Evolutionary conservation across 2,329 filamentous ascomycete genomes (phyloP), one percentile per base, ranked within the genome.

Genomic region (Plenodomus biglobosus): DNA sequence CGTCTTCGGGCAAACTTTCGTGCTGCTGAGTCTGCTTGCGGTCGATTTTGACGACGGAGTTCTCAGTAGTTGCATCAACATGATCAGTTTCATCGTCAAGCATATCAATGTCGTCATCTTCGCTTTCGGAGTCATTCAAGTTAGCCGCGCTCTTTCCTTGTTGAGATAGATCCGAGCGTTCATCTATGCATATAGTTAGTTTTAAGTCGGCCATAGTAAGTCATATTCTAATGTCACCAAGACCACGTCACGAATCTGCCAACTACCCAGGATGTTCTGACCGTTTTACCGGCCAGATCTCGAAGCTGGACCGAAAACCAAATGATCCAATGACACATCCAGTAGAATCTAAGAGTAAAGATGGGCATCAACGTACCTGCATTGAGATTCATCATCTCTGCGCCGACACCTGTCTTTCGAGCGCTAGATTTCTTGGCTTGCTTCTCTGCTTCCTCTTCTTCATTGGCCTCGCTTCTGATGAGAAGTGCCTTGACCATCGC

Each of bases 401-500:
- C 27, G 8, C 15, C 13, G 27, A 3, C 27, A 15, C 13, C 27
- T 10, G 27, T 15, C 27, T 32, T 32, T 3, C 6, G 11, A 60
- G 7, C 62, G 15, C 13, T 32, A 11, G 27, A 6, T 62, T 44
- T 69, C 73, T 59, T 75, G 68, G 59, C 38, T 19, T 83, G 80
- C 43, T 79, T 83, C 44, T 84, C 78, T 20, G 83, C 80, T 48
- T 87, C 83, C 43, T 81, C 78, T 48, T 85, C 84, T 66, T 91
- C 85, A 52, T 94, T 94, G 22, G 80, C 78, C 47, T 83, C 80
- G 61, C 89, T 94, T 73, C 85, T 90, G 27, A 84, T 78, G 65
- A 95, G 80, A 11, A 95, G 74, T 7, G 85, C 82, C 52, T 80
- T 85, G 55, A 94, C 79, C 53, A 94, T 92, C 16, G 85, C 82